These are phyloP conservation scores for Barbarea vulgaris DNA, from an alignment of 345 rosid species.

Conservation along the genomic window DNA sequence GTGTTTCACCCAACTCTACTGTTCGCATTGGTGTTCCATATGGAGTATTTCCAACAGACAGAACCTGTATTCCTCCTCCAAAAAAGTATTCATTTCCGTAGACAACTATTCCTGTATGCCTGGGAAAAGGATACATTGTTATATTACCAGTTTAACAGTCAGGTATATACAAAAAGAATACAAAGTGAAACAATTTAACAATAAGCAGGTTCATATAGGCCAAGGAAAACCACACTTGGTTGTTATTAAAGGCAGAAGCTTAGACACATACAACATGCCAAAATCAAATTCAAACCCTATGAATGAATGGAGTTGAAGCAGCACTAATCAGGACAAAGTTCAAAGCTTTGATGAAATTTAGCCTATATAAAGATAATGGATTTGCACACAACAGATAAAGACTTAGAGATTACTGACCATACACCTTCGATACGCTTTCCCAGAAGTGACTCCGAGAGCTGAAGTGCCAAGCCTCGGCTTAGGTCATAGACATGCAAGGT, in stretches of 20 bases:
- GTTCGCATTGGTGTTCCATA: slow-evolving; percentile 77
- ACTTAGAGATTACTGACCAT: slow-evolving; percentile 55
- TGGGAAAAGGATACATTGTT: slow-evolving; percentile 29
- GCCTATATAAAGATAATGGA: neutral
- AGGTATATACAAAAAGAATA: neutral
- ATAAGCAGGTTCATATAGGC: neutral
- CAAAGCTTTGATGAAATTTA: neutral
- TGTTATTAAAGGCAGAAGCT: slow-evolving; percentile 2
- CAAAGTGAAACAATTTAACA: neutral
- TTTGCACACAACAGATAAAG: neutral
- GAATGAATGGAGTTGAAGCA: neutral
- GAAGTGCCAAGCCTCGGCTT: slow-evolving; percentile 93
- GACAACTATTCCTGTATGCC: slow-evolving; percentile 94
- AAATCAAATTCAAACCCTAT: neutral
- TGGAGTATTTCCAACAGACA: slow-evolving; percentile 65
- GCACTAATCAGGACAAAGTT: neutral
- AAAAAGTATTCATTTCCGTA: slow-evolving; percentile 85
- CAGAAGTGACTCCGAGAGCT: slow-evolving; percentile 72
- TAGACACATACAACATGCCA: slow-evolving; percentile 5
- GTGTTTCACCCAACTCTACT: slow-evolving; percentile 74
- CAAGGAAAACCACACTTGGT: neutral
- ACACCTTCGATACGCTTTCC: slow-evolving; percentile 92
- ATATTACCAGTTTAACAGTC: neutral
- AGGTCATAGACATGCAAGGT: slow-evolving; percentile 82
- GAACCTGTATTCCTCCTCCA: slow-evolving; percentile 87